Percentiles rank a stretch among this genome's conserved stretches.
phyloP scores from a whole-genome alignment of 768 basidiomycete genomes.

The Tephrocybe sp. region DNA sequence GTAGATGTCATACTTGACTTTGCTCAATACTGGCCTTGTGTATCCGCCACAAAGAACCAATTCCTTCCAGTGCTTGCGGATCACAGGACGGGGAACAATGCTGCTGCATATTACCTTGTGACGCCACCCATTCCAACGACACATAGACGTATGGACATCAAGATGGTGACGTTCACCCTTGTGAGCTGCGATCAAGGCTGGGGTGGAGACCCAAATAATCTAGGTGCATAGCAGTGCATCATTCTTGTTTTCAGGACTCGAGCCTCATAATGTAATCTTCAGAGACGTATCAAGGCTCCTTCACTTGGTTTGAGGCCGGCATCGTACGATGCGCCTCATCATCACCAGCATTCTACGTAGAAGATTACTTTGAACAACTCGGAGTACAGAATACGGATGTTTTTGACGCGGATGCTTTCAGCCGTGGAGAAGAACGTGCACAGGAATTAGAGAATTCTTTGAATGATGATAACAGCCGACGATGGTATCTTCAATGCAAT shows the following conservation, averaged over 20 bases:
- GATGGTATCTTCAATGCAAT: conserved; percentile 29
- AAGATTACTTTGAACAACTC: not conserved
- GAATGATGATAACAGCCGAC: conserved; percentile 5
- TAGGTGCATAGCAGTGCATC: conserved; percentile 14
- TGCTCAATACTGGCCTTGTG: conserved; percentile 27
- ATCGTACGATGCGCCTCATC: conserved; percentile 21
- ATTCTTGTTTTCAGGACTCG: not conserved
- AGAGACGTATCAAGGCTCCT: conserved; percentile 29
- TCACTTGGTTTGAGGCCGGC: conserved; percentile 32
- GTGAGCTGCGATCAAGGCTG: conserved; percentile 30
- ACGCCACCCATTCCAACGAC: conserved; percentile 16
- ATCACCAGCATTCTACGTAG: not conserved
- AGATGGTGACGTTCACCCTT: conserved; percentile 20
- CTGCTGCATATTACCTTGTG: conserved; percentile 19
- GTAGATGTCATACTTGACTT: conserved; percentile 24
- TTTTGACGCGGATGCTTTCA: conserved; percentile 6
- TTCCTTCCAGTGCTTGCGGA: conserved; percentile 10
- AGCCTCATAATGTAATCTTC: not conserved
- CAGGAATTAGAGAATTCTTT: conserved; percentile 15
- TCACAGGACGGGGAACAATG: conserved; percentile 1
- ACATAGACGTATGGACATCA: conserved; percentile 13
- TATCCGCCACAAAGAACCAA: conserved; percentile 3
- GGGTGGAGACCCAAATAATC: conserved; percentile 22
- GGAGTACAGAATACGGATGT: not conserved
- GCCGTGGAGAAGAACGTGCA: not conserved